Evolutionary conservation across 2,329 filamentous ascomycete species (phyloP), one percentile per base, ranked within the genome.

Genomic region (Aureobasidium sp.): DNA sequence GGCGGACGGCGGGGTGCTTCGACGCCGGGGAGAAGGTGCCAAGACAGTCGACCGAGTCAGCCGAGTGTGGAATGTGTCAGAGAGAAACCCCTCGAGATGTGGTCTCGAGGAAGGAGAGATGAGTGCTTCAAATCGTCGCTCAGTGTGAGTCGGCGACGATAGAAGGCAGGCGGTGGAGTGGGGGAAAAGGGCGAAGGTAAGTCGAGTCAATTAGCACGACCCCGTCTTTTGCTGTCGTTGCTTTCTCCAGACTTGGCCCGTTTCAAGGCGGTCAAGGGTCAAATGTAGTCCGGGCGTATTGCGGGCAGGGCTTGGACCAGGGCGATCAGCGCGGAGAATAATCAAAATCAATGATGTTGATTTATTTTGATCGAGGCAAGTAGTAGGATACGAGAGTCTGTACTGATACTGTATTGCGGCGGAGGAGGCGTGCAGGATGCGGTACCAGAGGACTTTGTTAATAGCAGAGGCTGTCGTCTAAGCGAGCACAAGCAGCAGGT

Each of bases 261-360:
- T 60, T 51, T 51, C 36, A 51, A 51, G 57, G 57, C 57, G 57
- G 57, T 60, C 57, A 60, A 42, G 57, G 55, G 41, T 58, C 27
- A 23, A 59, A 29, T 57, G 53, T 47, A 29, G 53, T 32, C 42
- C 42, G 55, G 55, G 42, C 55, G 55, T 39, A 29, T 59, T 48
- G 55, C 55, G 55, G 55, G 32, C 42, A 59, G 32, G 57, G 57
- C 46, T 37, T 32, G 39, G 55, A 44, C 39, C 55, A 59, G 32
- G 57, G 46, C 46, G 57, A 60, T 60, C 57, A 60, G 46, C 57
- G 57, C 57, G 57, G 57, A 60, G 57, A 51, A 60, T 42, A 60
- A 60, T 60, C 57, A 51, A 58, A 47, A 51, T 60, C 34, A 60
- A 48, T 36, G 34, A 48, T 50, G 57, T 36, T 51, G 34, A 51